phyloP scores from a whole-genome alignment of 139 green algal species.

The Pleodorina starrii region DNA sequence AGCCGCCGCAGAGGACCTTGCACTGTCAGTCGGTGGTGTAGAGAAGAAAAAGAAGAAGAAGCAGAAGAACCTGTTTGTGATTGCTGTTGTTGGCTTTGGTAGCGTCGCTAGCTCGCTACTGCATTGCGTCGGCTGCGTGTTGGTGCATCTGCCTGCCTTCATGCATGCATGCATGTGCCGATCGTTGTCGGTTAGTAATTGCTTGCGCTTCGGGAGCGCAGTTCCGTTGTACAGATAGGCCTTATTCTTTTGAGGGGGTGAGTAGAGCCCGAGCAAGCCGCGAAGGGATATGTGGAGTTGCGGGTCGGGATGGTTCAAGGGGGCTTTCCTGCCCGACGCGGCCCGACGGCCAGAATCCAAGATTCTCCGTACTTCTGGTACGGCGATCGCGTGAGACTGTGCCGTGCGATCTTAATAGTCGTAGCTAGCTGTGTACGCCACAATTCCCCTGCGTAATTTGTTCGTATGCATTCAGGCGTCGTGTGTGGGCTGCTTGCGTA shows the following conservation, averaged over 20 bases:
- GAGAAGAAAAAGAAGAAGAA: no score
- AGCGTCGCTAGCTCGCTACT: neutral
- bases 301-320: neutral
- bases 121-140: no score
- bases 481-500: neutral
- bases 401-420: neutral
- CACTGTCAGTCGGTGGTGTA: no score
- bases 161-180: no score
- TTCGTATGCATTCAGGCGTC: neutral
- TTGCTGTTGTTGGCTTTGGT: neutral
- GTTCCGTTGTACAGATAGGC: neutral
- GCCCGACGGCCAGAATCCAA: neutral
- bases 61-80: no score
- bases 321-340: neutral
- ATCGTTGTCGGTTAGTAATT: neutral
- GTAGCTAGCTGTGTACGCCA: neutral
- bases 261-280: neutral
- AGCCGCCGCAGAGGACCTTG: no score
- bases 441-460: neutral
- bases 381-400: neutral
- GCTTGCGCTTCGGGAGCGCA: neutral
- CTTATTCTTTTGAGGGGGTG: neutral
- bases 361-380: neutral
- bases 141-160: no score
- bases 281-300: neutral